Evolutionary conservation across 2,329 filamentous ascomycete species (phyloP), one percentile per base, ranked within the genome.

Genomic region (Anthostomella pinea): DNA sequence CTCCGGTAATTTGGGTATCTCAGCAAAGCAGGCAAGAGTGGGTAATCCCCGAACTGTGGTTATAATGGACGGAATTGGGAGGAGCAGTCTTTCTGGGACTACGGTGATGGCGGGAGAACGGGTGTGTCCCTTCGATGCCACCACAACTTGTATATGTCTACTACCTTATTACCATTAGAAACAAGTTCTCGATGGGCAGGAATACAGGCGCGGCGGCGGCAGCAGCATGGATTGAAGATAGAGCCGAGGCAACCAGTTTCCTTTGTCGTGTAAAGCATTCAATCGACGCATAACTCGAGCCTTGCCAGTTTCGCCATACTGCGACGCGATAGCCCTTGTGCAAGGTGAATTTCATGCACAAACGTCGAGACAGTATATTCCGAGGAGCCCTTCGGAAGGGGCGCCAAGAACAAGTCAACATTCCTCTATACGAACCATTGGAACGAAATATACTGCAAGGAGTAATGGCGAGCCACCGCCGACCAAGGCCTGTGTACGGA

Each of bases 261-360:
- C 30, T 37, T 46, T 47, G 32, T 37, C 41, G 19, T 47, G 45
- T 49, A 42, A 49, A 49, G 40, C 40, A 49, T 45, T 35, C 39
- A 45, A 46, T 36, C 39, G 11, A 35, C 24, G 35, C 20, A 20
- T 17, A 24, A 36, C 33, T 30, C 19, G 25, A 30, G 15, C 28
- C 18, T 18, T n/a, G n/a, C n/a, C n/a, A n/a, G n/a, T n/a, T n/a
- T n/a, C n/a, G n/a, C n/a, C n/a, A n/a, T n/a, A n/a, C n/a, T n/a
- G n/a, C n/a, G n/a, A n/a, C n/a, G n/a, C n/a, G n/a, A n/a, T n/a
- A n/a, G n/a, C n/a, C n/a, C n/a, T n/a, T n/a, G n/a, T n/a, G n/a
- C n/a, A n/a, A n/a, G n/a, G n/a, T n/a, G n/a, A n/a, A n/a, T n/a
- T n/a, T n/a, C n/a, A n/a, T n/a, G n/a, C n/a, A n/a, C n/a, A n/a